These are phyloP conservation scores for Nannizziopsis barbatae DNA, from an alignment of 2,329 filamentous ascomycete species.

Conservation along the genomic window DNA sequence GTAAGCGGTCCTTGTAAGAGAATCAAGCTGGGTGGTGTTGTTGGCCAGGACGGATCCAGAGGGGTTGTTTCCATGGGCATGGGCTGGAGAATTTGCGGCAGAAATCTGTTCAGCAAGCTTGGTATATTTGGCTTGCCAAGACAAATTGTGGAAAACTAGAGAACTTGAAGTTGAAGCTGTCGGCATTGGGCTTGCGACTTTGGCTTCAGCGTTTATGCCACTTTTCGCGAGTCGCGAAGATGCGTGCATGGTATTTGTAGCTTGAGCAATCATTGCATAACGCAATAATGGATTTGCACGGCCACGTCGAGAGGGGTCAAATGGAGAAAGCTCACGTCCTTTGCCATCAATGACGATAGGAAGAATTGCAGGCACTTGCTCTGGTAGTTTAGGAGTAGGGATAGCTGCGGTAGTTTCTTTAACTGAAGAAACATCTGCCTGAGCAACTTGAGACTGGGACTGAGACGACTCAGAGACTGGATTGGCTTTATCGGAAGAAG, in stretches of 20 bases:
- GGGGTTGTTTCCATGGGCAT: background rate
- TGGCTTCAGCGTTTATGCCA: too few species aligned
- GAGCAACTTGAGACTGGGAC: background rate
- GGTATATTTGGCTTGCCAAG: background rate
- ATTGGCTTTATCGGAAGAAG: background rate
- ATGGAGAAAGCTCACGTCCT: too few species aligned
- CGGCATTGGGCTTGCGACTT: background rate
- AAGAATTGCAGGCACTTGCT: too few species aligned
- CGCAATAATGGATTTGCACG: too few species aligned
- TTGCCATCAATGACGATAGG: too few species aligned
- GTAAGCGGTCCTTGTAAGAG: background rate
- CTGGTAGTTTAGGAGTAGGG: too few species aligned
- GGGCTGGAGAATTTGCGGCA: background rate
- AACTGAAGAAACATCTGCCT: background rate
- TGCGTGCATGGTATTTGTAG: too few species aligned
- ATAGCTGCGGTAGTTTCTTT: too few species aligned
- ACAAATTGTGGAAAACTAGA: background rate
- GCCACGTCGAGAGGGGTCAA: too few species aligned
- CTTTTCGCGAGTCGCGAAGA: too few species aligned
- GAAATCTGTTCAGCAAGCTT: too few species aligned
- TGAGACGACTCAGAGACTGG: constrained; percentile 1
- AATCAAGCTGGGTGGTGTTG: background rate
- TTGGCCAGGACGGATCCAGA: background rate
- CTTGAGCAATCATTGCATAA: too few species aligned
- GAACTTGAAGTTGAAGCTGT: background rate